These are phyloP conservation scores for Paecilomyces niveus DNA, from an alignment of 2,329 filamentous ascomycete genomes.

Conservation along the genomic window DNA sequence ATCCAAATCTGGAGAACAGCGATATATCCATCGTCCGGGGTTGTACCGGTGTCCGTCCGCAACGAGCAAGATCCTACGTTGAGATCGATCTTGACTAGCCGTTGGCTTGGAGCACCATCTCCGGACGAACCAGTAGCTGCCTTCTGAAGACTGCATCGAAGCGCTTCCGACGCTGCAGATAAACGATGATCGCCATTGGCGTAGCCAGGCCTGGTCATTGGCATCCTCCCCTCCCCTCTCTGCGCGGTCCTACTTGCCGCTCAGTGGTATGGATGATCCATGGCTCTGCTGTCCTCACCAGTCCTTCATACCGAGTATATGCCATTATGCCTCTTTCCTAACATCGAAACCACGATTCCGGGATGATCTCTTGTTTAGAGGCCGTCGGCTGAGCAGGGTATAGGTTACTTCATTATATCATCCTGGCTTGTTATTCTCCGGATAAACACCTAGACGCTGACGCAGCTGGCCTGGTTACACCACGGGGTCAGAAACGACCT, in stretches of 20 bases:
- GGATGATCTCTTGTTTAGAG: neutral
- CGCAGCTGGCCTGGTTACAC: neutral
- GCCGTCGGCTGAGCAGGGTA: neutral
- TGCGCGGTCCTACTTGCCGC: neutral
- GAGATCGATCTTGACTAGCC: neutral
- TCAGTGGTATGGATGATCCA: neutral
- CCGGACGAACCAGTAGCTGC: neutral
- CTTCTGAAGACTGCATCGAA: neutral
- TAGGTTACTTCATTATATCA: neutral
- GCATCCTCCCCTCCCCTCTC: neutral
- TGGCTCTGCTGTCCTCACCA: neutral
- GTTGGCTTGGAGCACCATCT: neutral
- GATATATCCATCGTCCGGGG: neutral
- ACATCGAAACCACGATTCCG: neutral
- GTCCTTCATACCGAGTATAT: neutral
- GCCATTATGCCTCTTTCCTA: neutral
- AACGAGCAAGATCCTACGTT: neutral
- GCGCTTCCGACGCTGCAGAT: neutral
- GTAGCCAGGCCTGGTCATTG: neutral
- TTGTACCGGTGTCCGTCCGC: neutral
- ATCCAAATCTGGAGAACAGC: neutral
- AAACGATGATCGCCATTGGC: neutral
- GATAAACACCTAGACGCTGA: neutral
- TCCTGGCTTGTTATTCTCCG: neutral
- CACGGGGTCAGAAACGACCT: neutral